Evolutionary conservation across 1,284 basidiomycete species (phyloP).

Genomic region (Ceraceosorus guamensis): DNA sequence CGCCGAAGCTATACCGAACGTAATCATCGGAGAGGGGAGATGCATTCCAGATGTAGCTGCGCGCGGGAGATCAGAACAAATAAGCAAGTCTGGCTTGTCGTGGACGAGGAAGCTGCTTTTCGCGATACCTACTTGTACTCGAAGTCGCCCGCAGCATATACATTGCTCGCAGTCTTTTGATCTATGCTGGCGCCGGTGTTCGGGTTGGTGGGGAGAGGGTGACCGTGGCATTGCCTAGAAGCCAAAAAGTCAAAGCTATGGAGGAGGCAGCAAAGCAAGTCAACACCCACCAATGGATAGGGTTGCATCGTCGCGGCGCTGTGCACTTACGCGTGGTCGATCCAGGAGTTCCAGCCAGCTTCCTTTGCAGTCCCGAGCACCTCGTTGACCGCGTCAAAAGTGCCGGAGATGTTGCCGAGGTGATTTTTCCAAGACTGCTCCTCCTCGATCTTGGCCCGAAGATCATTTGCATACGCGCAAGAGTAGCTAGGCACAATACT

Average conservation of each 20-base stretch:
- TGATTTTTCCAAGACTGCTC: slow-evolving; percentile 54
- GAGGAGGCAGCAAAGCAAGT: slow-evolving; percentile 51
- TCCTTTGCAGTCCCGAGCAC: slow-evolving; percentile 54
- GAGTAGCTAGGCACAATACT: slow-evolving; percentile 54
- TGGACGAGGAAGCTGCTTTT: background rate
- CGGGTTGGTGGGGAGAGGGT: slow-evolving; percentile 20
- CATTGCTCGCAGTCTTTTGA: slow-evolving; percentile 21
- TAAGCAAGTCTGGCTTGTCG: background rate
- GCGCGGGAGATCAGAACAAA: background rate
- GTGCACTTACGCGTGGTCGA: slow-evolving; percentile 48
- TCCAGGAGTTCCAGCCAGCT: slow-evolving; percentile 54
- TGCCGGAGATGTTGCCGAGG: slow-evolving; percentile 50
- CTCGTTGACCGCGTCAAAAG: slow-evolving; percentile 52
- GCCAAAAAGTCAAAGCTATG: slow-evolving; percentile 15
- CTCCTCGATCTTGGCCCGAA: slow-evolving; percentile 45
- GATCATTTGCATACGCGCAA: slow-evolving; percentile 53
- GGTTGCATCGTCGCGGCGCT: background rate
- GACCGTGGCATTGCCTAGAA: slow-evolving; percentile 28
- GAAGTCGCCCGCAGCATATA: slow-evolving; percentile 29
- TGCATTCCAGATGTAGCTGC: slow-evolving; percentile 32
- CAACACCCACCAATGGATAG: background rate
- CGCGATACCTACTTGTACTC: slow-evolving; percentile 17
- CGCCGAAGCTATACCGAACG: slow-evolving; percentile 25
- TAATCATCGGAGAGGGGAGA: slow-evolving; percentile 24
- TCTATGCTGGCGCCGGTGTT: slow-evolving; percentile 10